Conservation (phyloP, 345 rosid genomes). For the Citrus maxima region DNA sequence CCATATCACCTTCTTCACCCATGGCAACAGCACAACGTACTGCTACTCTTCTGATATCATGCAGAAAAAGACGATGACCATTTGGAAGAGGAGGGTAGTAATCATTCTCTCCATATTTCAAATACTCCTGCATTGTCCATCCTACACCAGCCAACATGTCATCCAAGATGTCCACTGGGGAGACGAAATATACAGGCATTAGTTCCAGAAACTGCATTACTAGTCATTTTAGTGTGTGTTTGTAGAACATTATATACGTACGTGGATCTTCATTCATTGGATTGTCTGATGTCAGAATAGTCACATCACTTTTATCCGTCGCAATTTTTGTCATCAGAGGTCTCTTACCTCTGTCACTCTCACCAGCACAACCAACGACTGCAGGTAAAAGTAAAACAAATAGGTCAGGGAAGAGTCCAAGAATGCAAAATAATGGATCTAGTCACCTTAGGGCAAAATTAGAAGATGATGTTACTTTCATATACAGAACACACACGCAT, state of each 20-base stretch:
- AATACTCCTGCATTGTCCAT: constrained; percentile 91
- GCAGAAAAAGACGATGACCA: constrained; percentile 87
- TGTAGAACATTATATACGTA: constrained; percentile 26
- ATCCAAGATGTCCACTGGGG: constrained; percentile 89
- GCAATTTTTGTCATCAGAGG: constrained; percentile 86
- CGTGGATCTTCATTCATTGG: constrained; percentile 88
- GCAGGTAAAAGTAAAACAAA: constrained; percentile 17
- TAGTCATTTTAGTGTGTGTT: not conserved
- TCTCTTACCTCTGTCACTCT: constrained; percentile 78
- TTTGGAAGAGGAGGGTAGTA: constrained; percentile 88
- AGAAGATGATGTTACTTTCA: not conserved
- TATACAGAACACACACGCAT: not conserved
- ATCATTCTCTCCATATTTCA: constrained; percentile 85
- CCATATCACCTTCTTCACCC: constrained; percentile 99
- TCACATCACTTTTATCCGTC: constrained; percentile 88
- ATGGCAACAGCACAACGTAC: constrained; percentile 92
- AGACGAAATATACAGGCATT: constrained; percentile 16
- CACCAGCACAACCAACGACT: constrained; percentile 88
- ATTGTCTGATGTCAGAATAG: constrained; percentile 89
- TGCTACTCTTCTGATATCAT: constrained; percentile 88
- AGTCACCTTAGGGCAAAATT: not conserved
- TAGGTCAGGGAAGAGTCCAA: not conserved
- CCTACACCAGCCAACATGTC: constrained; percentile 93
- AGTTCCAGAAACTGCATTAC: not conserved
- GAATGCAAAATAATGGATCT: not conserved